phyloP scores from a whole-genome alignment of 1,139 yeast genomes.

The Wickerhamomyces sp. region DNA sequence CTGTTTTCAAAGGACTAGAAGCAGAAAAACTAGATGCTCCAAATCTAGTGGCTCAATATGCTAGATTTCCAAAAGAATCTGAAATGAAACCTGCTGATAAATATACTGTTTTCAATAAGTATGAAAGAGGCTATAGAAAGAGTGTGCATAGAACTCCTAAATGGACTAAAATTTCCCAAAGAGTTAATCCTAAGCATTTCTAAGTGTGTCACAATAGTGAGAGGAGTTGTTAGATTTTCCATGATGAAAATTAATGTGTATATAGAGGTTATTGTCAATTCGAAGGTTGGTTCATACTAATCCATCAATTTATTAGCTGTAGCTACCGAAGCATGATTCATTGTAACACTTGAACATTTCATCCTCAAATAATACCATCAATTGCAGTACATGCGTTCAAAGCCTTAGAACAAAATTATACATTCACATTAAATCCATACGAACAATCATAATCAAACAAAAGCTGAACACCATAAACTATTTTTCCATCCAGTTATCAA shows the following conservation, averaged over 20 bases:
- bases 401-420: not conserved
- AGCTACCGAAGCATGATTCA: no score
- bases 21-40: constrained; percentile 22
- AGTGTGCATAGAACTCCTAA: constrained; percentile 83
- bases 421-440: not conserved
- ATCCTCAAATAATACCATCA: no score
- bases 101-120: constrained; percentile 80
- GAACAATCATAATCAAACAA: not conserved
- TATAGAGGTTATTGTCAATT: no score
- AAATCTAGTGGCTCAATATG: constrained; percentile 21
- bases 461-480: not conserved
- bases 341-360: no score
- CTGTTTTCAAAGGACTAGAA: constrained; percentile 58
- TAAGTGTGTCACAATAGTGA: constrained; percentile 23
- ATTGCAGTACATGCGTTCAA: not conserved
- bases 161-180: constrained; percentile 82
- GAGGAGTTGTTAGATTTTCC: no score
- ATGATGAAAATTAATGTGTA: no score
- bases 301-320: no score
- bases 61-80: constrained; percentile 66
- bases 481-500: not conserved
- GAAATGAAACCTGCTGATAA: constrained; percentile 82
- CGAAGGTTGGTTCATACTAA: no score
- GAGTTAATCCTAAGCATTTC: constrained; percentile 77
- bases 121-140: constrained; percentile 76